A percentile compares a stretch with the other conserved stretches of the same genome.
phyloP scores from a whole-genome alignment of 495 filamentous ascomycete species.

The Tuber indicum region DNA sequence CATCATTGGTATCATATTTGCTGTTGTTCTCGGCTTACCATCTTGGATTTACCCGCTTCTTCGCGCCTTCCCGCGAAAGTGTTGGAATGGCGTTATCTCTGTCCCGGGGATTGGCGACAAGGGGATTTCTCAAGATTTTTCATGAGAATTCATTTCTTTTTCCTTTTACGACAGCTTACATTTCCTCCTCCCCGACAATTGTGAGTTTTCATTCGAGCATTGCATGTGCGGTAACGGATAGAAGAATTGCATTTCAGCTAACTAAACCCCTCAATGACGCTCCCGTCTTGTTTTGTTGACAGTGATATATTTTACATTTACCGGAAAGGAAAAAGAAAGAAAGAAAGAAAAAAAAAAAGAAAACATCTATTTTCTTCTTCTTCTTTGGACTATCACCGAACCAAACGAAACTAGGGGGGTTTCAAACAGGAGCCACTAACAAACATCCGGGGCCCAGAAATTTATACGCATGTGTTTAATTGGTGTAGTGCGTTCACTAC shows the following conservation, averaged over 20 bases:
- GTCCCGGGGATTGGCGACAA: too few species aligned
- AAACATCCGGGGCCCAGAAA: background rate
- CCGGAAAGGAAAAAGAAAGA: background rate
- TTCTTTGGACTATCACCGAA: background rate
- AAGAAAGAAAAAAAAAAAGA: background rate
- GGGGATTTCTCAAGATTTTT: too few species aligned
- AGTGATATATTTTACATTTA: background rate
- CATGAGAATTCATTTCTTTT: too few species aligned
- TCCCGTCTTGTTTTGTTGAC: background rate
- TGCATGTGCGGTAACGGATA: background rate
- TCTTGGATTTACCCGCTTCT: too few species aligned
- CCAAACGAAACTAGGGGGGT: background rate
- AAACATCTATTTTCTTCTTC: background rate
- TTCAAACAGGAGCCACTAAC: background rate
- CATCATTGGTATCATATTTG: too few species aligned
- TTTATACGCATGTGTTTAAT: background rate
- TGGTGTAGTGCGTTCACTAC: background rate
- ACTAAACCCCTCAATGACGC: background rate
- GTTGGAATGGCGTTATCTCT: too few species aligned
- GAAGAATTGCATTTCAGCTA: background rate
- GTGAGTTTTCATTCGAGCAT: background rate
- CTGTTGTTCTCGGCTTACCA: too few species aligned
- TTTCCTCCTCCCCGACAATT: background rate
- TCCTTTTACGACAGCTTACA: too few species aligned
- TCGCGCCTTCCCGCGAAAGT: too few species aligned